Evolutionary conservation across 1,284 basidiomycete genomes (phyloP).

Genomic region (Apiotrichum sp.): DNA sequence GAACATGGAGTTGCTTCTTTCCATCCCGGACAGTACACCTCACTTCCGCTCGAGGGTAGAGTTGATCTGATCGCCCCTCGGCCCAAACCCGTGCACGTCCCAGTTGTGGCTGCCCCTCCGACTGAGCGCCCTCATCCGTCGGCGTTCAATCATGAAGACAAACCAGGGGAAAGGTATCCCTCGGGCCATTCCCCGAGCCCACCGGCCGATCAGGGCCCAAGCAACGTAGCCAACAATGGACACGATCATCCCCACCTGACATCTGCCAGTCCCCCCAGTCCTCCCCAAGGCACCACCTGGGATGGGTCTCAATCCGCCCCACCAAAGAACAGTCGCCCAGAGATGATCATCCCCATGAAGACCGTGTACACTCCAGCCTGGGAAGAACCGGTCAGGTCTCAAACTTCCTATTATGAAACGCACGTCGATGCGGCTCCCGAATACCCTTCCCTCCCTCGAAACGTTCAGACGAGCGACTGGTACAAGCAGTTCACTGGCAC

Average conservation of each 20-base stretch:
- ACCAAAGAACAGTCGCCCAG: slow-evolving; percentile 41
- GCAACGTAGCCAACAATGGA: background rate
- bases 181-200: too few species aligned
- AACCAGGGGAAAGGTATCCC: too few species aligned
- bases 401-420: slow-evolving; percentile 23
- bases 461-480: slow-evolving; percentile 45
- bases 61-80: slow-evolving; percentile 64
- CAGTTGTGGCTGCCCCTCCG: too few species aligned
- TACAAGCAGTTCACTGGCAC: slow-evolving; percentile 47
- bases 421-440: slow-evolving; percentile 12
- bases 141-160: too few species aligned
- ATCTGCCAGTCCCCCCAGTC: background rate
- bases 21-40: slow-evolving; percentile 65
- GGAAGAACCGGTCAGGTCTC: slow-evolving; percentile 49
- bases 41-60: slow-evolving; percentile 75
- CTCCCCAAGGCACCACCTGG: slow-evolving; percentile 38
- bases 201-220: too few species aligned
- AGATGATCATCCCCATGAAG: slow-evolving; percentile 49
- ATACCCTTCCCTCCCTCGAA: slow-evolving; percentile 40
- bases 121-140: too few species aligned
- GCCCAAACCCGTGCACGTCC: background rate
- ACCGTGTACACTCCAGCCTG: slow-evolving; percentile 50
- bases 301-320: slow-evolving; percentile 49
- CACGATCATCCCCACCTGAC: slow-evolving; percentile 38
- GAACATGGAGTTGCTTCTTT: slow-evolving; percentile 53